A percentile compares a stretch with the other conserved stretches of the same genome.
phyloP scores from a whole-genome alignment of 1,284 basidiomycete genomes.

The Ceratorhiza oryzae-sativae region DNA sequence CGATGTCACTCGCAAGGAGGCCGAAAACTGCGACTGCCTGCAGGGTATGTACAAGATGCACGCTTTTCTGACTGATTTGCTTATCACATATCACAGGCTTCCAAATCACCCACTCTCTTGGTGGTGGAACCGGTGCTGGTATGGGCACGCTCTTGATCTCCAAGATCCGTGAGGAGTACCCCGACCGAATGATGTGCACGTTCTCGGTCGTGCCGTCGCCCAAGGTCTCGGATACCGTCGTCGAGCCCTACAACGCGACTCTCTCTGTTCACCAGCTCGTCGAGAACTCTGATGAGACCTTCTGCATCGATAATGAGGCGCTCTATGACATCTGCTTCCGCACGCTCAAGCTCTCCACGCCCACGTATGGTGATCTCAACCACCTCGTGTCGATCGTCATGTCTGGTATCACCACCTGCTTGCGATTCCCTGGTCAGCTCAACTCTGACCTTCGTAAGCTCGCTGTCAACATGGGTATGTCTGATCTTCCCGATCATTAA shows the following conservation, averaged over 20 bases:
- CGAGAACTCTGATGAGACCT: slow-evolving; percentile 68
- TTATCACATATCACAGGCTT: slow-evolving; percentile 55
- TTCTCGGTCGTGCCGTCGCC: slow-evolving; percentile 68
- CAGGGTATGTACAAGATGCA: slow-evolving; percentile 48
- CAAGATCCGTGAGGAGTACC: slow-evolving; percentile 68
- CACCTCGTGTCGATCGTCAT: slow-evolving; percentile 97
- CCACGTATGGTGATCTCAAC: slow-evolving; percentile 96
- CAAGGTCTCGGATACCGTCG: slow-evolving; percentile 62
- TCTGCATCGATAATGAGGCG: slow-evolving; percentile 92
- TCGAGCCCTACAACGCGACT: slow-evolving; percentile 69
- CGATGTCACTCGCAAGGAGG: slow-evolving; percentile 66
- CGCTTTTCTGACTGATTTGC: slow-evolving; percentile 46
- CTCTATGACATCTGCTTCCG: slow-evolving; percentile 98
- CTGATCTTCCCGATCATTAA: slow-evolving; percentile 38
- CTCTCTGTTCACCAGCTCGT: slow-evolving; percentile 67
- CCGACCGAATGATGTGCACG: slow-evolving; percentile 68
- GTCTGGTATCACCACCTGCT: slow-evolving; percentile 95
- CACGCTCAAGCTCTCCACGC: slow-evolving; percentile 92
- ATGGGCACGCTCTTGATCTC: slow-evolving; percentile 68
- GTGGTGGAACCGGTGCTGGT: slow-evolving; percentile 68
- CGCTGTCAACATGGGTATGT: slow-evolving; percentile 95
- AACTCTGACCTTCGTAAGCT: slow-evolving; percentile 98
- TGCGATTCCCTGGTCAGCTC: slow-evolving; percentile 98
- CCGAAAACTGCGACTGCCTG: slow-evolving; percentile 62
- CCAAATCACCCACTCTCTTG: slow-evolving; percentile 68